phyloP scores from a whole-genome alignment of 2,329 filamentous ascomycete species.

The Aspergillus bombycis region DNA sequence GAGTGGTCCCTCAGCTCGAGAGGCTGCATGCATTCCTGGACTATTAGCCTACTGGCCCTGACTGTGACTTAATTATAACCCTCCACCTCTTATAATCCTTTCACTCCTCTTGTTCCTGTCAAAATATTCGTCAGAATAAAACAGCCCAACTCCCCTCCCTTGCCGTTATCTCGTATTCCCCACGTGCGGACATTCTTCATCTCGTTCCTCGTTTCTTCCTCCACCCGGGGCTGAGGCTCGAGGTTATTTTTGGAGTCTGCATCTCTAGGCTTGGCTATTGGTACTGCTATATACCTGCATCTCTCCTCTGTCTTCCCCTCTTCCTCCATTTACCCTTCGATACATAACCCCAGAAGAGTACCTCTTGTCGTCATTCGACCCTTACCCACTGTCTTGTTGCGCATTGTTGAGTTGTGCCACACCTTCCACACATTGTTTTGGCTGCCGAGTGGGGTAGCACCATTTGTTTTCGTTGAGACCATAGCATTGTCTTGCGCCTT shows the following conservation, averaged over 20 bases:
- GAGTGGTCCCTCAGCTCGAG: constrained; percentile 8
- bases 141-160: constrained; percentile 1
- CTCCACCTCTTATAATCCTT: constrained; percentile 4
- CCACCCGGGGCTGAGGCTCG: constrained; percentile 25
- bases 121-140: constrained; percentile 2
- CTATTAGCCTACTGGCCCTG: constrained; percentile 12
- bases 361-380: background rate
- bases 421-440: background rate
- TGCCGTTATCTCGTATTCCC: constrained; percentile 33
- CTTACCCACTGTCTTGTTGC: background rate
- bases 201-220: constrained; percentile 19
- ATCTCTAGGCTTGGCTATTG: constrained; percentile 9
- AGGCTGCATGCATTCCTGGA: constrained; percentile 14
- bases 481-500: constrained; percentile 1
- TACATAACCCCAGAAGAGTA: background rate
- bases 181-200: constrained; percentile 27
- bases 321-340: constrained; percentile 2
- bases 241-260: constrained; percentile 28
- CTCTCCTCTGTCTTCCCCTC: constrained; percentile 8
- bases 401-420: background rate
- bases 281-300: constrained; percentile 14
- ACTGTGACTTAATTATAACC: constrained; percentile 10
- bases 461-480: background rate
- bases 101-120: constrained; percentile 13
- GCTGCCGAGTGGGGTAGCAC: constrained; percentile 3